A percentile compares a stretch with the other conserved stretches of the same genome.
Evolutionary conservation across 768 basidiomycete genomes (phyloP).

Genomic region (Tylopilus sp.): DNA sequence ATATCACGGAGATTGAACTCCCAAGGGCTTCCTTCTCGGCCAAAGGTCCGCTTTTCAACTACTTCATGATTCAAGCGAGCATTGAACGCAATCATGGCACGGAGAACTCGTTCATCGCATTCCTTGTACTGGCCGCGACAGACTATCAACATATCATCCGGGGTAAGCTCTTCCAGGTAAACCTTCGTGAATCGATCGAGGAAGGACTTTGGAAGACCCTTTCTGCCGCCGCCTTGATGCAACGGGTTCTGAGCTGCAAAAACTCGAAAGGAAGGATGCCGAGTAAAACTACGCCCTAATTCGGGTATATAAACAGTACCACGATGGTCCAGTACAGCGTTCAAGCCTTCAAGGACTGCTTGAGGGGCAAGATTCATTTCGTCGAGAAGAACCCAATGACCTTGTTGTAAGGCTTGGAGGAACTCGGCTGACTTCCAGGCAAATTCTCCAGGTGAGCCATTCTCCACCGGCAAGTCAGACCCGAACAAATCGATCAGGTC

Average conservation of each 20-base stretch:
- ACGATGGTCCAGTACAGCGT: constrained; percentile 93
- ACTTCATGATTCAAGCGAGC: constrained; percentile 64
- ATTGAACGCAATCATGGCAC: constrained; percentile 83
- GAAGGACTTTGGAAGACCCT: constrained; percentile 96
- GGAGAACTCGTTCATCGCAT: constrained; percentile 50
- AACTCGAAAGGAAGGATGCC: constrained; percentile 93
- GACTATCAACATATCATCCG: constrained; percentile 73
- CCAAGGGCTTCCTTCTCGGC: constrained; percentile 84
- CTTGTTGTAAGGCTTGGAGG: constrained; percentile 87
- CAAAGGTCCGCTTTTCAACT: constrained; percentile 62
- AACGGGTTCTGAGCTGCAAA: constrained; percentile 98
- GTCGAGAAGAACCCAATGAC: constrained; percentile 96
- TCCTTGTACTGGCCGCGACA: constrained; percentile 71
- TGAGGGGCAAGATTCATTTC: constrained; percentile 99
- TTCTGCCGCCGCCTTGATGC: constrained; percentile 93
- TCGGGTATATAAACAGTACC: constrained; percentile 95
- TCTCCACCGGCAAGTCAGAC: constrained; percentile 92
- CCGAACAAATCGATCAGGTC: constrained; percentile 96
- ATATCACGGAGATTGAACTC: constrained; percentile 97
- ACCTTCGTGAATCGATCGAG: constrained; percentile 99
- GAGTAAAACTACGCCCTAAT: constrained; percentile 79
- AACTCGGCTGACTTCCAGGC: constrained; percentile 98
- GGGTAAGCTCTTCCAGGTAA: constrained; percentile 80
- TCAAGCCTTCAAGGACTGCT: constrained; percentile 93
- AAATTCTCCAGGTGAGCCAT: constrained; percentile 88